Conservation (phyloP, 2,329 filamentous ascomycete species). For the Aspergillus unguis region DNA sequence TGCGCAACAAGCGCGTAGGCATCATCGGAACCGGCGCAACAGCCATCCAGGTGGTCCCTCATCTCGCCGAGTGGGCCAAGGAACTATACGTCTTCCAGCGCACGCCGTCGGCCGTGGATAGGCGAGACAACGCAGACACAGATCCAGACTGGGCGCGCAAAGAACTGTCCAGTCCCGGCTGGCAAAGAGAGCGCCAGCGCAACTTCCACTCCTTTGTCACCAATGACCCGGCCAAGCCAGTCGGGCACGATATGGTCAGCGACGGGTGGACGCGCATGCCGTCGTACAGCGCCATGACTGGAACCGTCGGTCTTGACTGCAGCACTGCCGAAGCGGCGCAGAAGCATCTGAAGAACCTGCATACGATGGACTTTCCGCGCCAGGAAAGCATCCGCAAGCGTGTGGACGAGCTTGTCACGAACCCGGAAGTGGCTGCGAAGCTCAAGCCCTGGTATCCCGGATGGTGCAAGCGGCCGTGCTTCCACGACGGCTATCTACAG, state of each 20-base stretch:
- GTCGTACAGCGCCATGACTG: background rate
- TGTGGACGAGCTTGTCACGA: too few species aligned
- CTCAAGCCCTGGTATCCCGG: background rate
- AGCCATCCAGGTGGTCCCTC: background rate
- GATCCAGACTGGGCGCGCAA: background rate
- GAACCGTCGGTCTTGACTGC: too few species aligned
- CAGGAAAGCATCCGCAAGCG: too few species aligned
- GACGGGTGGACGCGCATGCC: background rate
- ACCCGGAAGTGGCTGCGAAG: background rate
- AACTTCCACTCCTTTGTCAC: background rate
- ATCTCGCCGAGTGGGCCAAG: background rate
- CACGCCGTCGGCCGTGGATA: background rate
- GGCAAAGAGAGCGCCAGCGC: background rate
- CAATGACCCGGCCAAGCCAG: background rate
- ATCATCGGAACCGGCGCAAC: background rate
- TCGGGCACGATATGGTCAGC: background rate
- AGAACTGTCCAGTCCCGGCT: background rate
- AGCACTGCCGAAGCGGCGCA: too few species aligned
- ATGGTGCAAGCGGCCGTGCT: background rate
- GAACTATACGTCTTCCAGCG: background rate
- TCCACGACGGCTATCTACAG: background rate
- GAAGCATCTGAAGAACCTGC: too few species aligned
- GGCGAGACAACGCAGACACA: background rate
- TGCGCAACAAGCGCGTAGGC: background rate
- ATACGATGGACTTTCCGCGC: too few species aligned